Evolutionary conservation across 345 rosid species (phyloP).

Genomic region (Eucalyptus globulus): DNA sequence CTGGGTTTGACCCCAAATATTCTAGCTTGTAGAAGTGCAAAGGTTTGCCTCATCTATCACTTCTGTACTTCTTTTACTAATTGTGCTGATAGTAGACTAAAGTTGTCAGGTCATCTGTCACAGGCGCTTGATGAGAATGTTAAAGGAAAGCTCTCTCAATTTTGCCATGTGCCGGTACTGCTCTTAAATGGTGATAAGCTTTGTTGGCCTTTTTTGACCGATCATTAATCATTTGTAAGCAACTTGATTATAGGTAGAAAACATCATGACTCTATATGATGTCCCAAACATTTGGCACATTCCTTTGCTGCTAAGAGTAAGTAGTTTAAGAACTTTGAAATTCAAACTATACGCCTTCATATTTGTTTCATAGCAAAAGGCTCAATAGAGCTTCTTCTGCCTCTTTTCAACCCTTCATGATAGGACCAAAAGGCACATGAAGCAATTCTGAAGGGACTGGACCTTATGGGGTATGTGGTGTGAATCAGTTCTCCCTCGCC

Average conservation of each 20-base stretch:
- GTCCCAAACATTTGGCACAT: constrained; percentile 96
- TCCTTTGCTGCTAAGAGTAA: constrained; percentile 80
- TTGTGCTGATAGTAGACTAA: not conserved
- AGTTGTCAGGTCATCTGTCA: constrained; percentile 3
- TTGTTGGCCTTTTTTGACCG: not conserved
- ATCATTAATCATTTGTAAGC: not conserved
- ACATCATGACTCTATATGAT: constrained; percentile 75
- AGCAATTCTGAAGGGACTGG: constrained; percentile 63
- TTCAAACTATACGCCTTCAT: not conserved
- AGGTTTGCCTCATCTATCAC: constrained; percentile 19
- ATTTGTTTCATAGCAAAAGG: not conserved
- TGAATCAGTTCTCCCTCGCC: not conserved
- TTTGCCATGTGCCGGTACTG: constrained; percentile 81
- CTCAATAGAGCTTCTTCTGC: not conserved
- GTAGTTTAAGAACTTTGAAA: not conserved
- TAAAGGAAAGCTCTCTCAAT: constrained; percentile 74
- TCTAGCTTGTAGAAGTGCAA: constrained; percentile 86
- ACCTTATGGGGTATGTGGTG: constrained; percentile 52
- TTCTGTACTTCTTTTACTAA: not conserved
- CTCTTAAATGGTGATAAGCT: not conserved
- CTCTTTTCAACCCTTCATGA: not conserved
- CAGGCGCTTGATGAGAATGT: constrained; percentile 87
- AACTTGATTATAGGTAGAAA: constrained; percentile 41
- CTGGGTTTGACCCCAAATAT: constrained; percentile 82
- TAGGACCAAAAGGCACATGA: constrained; percentile 97